A percentile compares a stretch with the other conserved stretches of the same genome.
These are phyloP conservation scores for Phyllosticta capitalensis DNA, from an alignment of 2,329 filamentous ascomycete species.

Conservation along the genomic window DNA sequence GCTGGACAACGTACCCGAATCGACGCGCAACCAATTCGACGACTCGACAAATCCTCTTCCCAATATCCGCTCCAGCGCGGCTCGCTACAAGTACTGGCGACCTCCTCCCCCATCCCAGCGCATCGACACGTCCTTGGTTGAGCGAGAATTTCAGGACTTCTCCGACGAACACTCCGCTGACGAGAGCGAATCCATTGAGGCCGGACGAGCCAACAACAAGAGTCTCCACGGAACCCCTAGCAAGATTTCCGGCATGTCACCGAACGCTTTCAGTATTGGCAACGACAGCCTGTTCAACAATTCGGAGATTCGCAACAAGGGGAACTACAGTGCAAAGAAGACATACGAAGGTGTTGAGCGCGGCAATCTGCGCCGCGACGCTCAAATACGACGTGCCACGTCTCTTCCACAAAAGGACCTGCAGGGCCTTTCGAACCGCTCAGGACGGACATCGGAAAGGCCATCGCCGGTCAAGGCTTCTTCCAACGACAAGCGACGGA, in stretches of 20 bases:
- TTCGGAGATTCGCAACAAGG: conserved; percentile 29
- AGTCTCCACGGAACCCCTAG: conserved; percentile 27
- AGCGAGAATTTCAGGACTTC: conserved; percentile 31
- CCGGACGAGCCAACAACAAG: conserved; percentile 42
- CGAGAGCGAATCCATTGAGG: conserved; percentile 46
- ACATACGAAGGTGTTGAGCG: conserved; percentile 18
- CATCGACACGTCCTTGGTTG: conserved; percentile 29
- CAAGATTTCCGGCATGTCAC: conserved; percentile 39
- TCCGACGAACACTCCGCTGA: conserved; percentile 33
- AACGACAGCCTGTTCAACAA: conserved; percentile 40
- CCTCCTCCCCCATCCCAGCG: conserved; percentile 24
- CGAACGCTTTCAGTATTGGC: conserved; percentile 40
- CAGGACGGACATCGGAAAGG: conserved; percentile 26
- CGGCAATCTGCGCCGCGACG: conserved; percentile 33
- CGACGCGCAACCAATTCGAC: conserved; percentile 27
- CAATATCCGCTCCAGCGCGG: conserved; percentile 28
- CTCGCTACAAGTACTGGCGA: conserved; percentile 30
- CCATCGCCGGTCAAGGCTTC: conserved; percentile 23
- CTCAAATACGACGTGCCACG: conserved; percentile 36
- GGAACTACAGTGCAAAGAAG: background rate
- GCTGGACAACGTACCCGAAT: conserved; percentile 25
- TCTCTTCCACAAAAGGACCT: conserved; percentile 28
- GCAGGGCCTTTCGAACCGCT: conserved; percentile 28
- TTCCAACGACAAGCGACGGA: conserved; percentile 31
- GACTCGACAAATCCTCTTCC: conserved; percentile 24